A percentile compares a stretch with the other conserved stretches of the same genome.
These are phyloP conservation scores for Raphanus hybrid DNA, from an alignment of 441 rosid species.

Conservation along the genomic window DNA sequence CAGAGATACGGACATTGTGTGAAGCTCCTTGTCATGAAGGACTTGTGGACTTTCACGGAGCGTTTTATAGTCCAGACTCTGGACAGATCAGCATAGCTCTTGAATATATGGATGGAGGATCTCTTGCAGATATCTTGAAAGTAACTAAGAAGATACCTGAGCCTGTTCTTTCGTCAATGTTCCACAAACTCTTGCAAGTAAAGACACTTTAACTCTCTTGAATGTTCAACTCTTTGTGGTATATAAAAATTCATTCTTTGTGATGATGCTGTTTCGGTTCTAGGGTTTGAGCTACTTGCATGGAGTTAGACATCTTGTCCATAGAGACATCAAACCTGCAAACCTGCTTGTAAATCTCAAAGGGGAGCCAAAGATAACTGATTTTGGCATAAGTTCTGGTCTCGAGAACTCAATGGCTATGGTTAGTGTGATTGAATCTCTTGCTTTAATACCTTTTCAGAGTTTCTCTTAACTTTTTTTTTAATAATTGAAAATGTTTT, in stretches of 20 bases:
- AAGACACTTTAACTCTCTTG: constrained; percentile 28
- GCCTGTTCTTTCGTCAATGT: constrained; percentile 84
- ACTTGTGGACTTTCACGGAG: constrained; percentile 91
- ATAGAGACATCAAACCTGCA: constrained; percentile 98
- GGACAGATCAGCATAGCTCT: constrained; percentile 97
- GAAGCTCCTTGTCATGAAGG: constrained; percentile 93
- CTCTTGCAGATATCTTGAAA: constrained; percentile 82
- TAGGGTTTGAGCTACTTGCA: constrained; percentile 89
- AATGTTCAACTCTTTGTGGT: neutral
- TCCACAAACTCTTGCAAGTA: constrained; percentile 81
- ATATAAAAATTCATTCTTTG: neutral
- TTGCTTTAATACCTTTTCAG: neutral
- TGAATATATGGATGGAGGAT: constrained; percentile 96
- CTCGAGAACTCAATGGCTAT: constrained; percentile 91
- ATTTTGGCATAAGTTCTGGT: constrained; percentile 96
- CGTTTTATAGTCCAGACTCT: constrained; percentile 86
- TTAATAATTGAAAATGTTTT: constrained; percentile 14
- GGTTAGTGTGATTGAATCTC: constrained; percentile 56
- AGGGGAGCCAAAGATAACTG: constrained; percentile 93
- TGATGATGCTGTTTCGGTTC: neutral
- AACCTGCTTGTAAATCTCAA: constrained; percentile 94
- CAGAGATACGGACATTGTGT: constrained; percentile 86
- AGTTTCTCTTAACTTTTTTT: constrained; percentile 18
- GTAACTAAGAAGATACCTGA: constrained; percentile 71
- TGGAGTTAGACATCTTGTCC: constrained; percentile 85